A percentile compares a stretch with the other conserved stretches of the same genome.
phyloP scores from a whole-genome alignment of 176 grass and related monocot genomes.

The Oryza longistaminata region DNA sequence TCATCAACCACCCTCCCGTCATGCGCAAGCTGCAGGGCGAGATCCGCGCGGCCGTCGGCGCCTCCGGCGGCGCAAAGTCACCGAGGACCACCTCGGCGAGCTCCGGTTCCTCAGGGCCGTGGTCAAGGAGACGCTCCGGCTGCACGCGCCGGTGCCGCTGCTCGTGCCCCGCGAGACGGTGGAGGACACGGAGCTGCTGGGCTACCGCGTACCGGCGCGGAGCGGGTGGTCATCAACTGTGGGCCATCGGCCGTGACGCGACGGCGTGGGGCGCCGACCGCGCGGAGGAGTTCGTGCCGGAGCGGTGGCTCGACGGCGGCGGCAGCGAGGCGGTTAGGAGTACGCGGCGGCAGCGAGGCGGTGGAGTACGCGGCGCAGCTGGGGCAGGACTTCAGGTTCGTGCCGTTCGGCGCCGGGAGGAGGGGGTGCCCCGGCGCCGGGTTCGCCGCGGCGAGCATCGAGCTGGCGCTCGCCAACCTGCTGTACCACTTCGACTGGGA shows the following conservation, averaged over 20 bases:
- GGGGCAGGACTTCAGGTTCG: conserved; percentile 47
- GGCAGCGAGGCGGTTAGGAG: neutral
- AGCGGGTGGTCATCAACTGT: conserved; percentile 54
- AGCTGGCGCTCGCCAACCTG: conserved; percentile 37
- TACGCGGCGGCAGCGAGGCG: neutral
- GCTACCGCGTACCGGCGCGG: conserved; percentile 28
- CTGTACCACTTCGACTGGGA: conserved; percentile 43
- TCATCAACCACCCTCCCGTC: conserved; percentile 30
- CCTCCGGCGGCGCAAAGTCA: neutral
- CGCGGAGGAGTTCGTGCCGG: conserved; percentile 50
- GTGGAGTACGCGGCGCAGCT: neutral
- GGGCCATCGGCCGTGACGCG: conserved; percentile 43
- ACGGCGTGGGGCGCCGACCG: conserved; percentile 27
- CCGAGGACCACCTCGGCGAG: conserved; percentile 23
- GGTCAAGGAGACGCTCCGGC: conserved; percentile 52
- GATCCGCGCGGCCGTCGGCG: conserved; percentile 27
- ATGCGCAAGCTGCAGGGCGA: conserved; percentile 48
- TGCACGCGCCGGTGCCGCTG: conserved; percentile 49
- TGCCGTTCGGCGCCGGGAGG: conserved; percentile 60
- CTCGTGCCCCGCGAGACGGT: conserved; percentile 48
- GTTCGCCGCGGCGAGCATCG: conserved; percentile 22
- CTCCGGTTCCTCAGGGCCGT: conserved; percentile 32
- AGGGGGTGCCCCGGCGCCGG: conserved; percentile 48
- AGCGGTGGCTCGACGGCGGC: conserved; percentile 17
- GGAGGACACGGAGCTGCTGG: conserved; percentile 33